Evolutionary conservation across 2,329 filamentous ascomycete genomes (phyloP), one percentile per base, ranked within the genome.

Genomic region (Penicillium sp.): DNA sequence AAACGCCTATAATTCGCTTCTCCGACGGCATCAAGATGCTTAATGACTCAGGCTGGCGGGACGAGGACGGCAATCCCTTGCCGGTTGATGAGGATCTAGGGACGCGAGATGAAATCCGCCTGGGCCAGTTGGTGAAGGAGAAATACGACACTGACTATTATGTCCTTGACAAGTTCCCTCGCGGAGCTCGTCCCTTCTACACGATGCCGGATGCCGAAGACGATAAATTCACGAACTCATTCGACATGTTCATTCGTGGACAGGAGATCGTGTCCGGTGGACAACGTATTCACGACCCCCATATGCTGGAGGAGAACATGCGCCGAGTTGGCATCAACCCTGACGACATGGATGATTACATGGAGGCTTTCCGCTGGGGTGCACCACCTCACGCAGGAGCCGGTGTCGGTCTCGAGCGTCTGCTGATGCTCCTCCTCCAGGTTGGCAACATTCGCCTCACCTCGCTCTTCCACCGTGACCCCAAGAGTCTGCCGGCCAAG

Each of bases 261-360:
- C 92, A 97, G 67, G 92, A 97, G 70, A 94, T 97, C 51, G 86
- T 93, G 39, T 93, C 90, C 1, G 92, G 92, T 62, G 92, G 92
- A 7, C 92, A 97, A 72, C 91, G 92, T 83, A 95, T 97, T 57
- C 89, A 97, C 69, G 86, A 94, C 55, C 82, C 89, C 0, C 75
- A 80, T 4, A 82, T 89, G 67, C 79, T 97, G n/a, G 82, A 87
- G 37, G 81, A 87, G 62, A 89, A 88, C 66, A 91, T 97, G 88
- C 80, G 81, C 53, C 82, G 83, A 41, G 81, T 84, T 41, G 90
- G 90, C 52, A 87, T 97, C 52, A 82, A 89, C 21, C 89, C 90
- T 2, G 81, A 84, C n/a, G 84, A 85, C 7, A 93, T 97, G 89
- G 87, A 92, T 52, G 91, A 96, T 47, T 97, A 97, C 68, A 82